phyloP scores from a whole-genome alignment of 2,329 filamentous ascomycete species.

The Hypoxylon sp. region DNA sequence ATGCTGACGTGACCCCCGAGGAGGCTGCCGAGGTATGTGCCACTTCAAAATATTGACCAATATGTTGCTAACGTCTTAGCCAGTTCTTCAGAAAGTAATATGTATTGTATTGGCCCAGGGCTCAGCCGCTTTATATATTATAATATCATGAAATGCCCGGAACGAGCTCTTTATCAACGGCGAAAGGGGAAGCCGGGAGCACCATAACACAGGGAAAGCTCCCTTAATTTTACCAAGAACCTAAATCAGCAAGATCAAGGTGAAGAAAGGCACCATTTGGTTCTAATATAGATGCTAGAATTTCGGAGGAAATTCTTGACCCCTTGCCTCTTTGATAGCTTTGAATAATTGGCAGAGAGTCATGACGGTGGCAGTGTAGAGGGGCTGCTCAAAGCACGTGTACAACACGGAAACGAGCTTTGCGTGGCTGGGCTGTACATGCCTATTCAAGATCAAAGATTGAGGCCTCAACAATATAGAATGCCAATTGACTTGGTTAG shows the following conservation, averaged over 20 bases:
- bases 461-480: too few species aligned
- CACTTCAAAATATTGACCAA: neutral
- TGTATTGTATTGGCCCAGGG: neutral
- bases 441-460: too few species aligned
- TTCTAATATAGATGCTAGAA: neutral
- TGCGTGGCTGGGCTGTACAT: too few species aligned
- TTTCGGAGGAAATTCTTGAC: too few species aligned
- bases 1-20: constrained; percentile 76
- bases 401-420: too few species aligned
- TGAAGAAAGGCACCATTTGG: neutral
- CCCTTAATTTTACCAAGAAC: neutral
- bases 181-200: neutral
- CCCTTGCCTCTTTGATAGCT: too few species aligned
- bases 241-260: neutral
- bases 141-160: neutral
- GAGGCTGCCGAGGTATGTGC: constrained; percentile 75
- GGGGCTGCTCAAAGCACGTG: too few species aligned
- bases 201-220: neutral
- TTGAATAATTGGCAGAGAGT: too few species aligned
- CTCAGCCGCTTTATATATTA: neutral
- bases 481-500: too few species aligned
- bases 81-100: constrained; percentile 50
- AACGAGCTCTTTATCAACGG: neutral
- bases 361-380: too few species aligned
- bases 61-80: constrained; percentile 35